phyloP scores from a whole-genome alignment of 2,329 filamentous ascomycete species.

The Pseudopyrenochaeta lycopersici region DNA sequence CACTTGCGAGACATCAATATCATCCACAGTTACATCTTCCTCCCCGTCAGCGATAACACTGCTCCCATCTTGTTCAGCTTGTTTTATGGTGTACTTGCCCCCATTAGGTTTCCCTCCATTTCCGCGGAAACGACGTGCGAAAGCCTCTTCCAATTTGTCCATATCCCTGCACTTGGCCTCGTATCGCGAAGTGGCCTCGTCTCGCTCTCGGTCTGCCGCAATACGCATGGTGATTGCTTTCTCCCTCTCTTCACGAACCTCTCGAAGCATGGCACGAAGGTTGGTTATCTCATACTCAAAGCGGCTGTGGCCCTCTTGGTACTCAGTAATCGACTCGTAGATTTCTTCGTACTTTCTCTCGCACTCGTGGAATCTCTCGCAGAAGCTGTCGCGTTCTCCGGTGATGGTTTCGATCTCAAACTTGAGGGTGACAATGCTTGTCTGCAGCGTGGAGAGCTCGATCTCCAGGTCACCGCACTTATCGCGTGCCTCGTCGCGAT shows the following conservation, averaged over 20 bases:
- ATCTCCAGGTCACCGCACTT: neutral
- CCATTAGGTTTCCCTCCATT: no score
- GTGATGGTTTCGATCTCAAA: slow-evolving; percentile 4
- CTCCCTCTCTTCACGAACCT: slow-evolving; percentile 11
- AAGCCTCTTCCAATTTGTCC: slow-evolving; percentile 8
- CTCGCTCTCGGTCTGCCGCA: slow-evolving; percentile 11
- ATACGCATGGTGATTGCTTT: slow-evolving; percentile 9
- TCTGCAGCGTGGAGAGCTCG: neutral
- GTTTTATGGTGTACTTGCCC: no score
- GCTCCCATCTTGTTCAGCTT: no score
- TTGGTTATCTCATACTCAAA: slow-evolving; percentile 8
- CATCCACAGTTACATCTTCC: no score
- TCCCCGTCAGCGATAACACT: no score
- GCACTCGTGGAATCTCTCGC: slow-evolving; percentile 8
- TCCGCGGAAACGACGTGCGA: neutral
- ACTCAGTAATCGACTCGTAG: slow-evolving; percentile 5
- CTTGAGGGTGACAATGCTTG: neutral
- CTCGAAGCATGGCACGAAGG: slow-evolving; percentile 5
- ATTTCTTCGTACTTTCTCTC: slow-evolving; percentile 7
- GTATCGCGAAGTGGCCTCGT: slow-evolving; percentile 4
- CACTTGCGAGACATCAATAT: no score
- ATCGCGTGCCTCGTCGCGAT: slow-evolving; percentile 3
- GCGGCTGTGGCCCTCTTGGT: slow-evolving; percentile 2
- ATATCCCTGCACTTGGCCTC: slow-evolving; percentile 14
- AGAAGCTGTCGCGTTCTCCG: slow-evolving; percentile 3